A percentile compares a stretch with the other conserved stretches of the same genome.
Conservation (phyloP, 2,329 filamentous ascomycete genomes). For the Fonsecaea pedrosoi region DNA sequence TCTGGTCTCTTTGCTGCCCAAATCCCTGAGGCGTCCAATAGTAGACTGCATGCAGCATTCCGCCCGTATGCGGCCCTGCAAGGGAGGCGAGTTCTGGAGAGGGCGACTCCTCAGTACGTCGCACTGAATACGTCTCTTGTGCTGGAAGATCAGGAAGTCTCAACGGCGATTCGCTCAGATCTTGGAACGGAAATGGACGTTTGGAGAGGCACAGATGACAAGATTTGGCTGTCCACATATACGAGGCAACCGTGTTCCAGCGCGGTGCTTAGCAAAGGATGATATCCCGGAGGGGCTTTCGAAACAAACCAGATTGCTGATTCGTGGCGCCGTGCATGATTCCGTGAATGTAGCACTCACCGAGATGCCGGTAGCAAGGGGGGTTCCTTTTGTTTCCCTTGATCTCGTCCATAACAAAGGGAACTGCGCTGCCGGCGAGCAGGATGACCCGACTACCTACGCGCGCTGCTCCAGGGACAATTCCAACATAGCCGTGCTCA, state of each 20-base stretch:
- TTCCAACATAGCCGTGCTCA: neutral
- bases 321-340: neutral
- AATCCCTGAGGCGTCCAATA: too few species aligned
- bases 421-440: neutral
- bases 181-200: too few species aligned
- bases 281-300: neutral
- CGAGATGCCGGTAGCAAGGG: neutral
- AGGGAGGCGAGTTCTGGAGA: too few species aligned
- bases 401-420: neutral
- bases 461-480: neutral
- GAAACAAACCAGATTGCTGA: neutral
- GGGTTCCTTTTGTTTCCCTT: neutral
- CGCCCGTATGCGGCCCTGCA: too few species aligned
- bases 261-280: neutral
- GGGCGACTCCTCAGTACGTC: too few species aligned
- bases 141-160: too few species aligned
- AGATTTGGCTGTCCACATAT: neutral
- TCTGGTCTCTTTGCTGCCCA: too few species aligned
- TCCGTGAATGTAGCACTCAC: slow-evolving; percentile 1
- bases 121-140: too few species aligned
- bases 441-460: neutral
- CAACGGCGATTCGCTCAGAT: too few species aligned
- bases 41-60: too few species aligned
- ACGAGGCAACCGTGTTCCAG: neutral
- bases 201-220: too few species aligned